Percentiles rank a stretch among this genome's conserved stretches.
Conservation (phyloP, 257 asterid species). For the Lithospermum erythrorhizon region DNA sequence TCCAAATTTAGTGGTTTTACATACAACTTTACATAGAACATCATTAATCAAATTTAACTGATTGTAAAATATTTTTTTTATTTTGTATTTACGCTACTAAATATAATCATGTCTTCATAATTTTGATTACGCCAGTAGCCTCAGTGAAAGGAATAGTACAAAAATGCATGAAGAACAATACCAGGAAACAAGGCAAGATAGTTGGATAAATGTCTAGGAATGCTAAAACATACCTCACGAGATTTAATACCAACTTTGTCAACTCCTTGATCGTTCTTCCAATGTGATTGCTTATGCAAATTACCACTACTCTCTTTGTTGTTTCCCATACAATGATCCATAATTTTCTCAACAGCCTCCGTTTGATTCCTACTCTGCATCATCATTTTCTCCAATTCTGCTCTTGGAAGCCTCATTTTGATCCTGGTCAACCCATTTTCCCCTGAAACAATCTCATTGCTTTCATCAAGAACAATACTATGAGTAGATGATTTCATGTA, state of each 20-base stretch:
- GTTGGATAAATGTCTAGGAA: conserved; percentile 10
- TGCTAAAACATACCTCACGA: conserved; percentile 43
- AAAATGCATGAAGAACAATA: neutral
- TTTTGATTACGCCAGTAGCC: too few species aligned
- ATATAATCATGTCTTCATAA: too few species aligned
- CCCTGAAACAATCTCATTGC: neutral
- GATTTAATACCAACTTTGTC: conserved; percentile 27
- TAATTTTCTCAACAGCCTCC: conserved; percentile 61
- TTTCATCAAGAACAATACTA: conserved; percentile 18
- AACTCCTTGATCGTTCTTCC: conserved; percentile 14
- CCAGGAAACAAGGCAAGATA: conserved; percentile 18
- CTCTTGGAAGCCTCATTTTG: conserved; percentile 59
- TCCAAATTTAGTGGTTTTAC: too few species aligned
- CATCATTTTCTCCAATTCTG: conserved; percentile 73
- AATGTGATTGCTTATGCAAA: conserved; percentile 8
- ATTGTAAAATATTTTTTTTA: too few species aligned
- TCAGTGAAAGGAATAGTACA: too few species aligned
- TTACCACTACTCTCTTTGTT: conserved; percentile 6
- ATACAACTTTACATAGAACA: too few species aligned
- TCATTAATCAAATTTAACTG: too few species aligned
- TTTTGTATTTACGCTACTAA: too few species aligned
- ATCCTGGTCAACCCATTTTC: conserved; percentile 32
- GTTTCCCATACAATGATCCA: conserved; percentile 34
- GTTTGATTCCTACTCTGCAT: conserved; percentile 47
- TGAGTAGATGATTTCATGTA: conserved; percentile 35